These are phyloP conservation scores for Bryoglossum gracile DNA, from an alignment of 495 filamentous ascomycete species.

Conservation along the genomic window DNA sequence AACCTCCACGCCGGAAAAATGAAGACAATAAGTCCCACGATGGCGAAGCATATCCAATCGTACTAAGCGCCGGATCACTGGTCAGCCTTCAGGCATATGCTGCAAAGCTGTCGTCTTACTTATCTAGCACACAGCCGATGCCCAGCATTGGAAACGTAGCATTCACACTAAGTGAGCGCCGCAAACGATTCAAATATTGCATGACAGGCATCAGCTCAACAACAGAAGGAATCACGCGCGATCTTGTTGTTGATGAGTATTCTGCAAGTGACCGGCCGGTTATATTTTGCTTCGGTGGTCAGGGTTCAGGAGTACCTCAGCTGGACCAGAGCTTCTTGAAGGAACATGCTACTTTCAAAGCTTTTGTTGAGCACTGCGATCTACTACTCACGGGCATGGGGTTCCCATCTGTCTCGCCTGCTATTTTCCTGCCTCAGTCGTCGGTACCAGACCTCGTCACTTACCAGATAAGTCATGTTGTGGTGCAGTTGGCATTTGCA, in stretches of 20 bases:
- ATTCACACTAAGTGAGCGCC: background rate
- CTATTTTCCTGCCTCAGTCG: background rate
- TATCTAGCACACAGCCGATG: background rate
- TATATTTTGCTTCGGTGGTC: background rate
- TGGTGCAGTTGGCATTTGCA: background rate
- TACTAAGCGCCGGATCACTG: background rate
- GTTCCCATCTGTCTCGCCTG: background rate
- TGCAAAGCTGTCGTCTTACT: background rate
- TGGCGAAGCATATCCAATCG: background rate
- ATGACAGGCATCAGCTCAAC: background rate
- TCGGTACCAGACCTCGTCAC: background rate
- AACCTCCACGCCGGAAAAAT: background rate
- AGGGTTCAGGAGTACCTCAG: background rate
- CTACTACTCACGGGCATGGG: background rate
- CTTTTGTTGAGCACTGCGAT: background rate
- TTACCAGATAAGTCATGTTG: background rate
- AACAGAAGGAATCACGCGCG: background rate
- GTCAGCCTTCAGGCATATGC: background rate
- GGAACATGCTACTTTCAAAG: background rate
- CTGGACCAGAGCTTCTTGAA: background rate
- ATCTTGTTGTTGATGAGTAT: background rate
- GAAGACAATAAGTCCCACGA: background rate
- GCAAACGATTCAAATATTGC: background rate
- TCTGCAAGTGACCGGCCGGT: background rate
- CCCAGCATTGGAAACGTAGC: background rate